Conservation (phyloP, 305 asterid genomes). For the Rubia occidens region DNA sequence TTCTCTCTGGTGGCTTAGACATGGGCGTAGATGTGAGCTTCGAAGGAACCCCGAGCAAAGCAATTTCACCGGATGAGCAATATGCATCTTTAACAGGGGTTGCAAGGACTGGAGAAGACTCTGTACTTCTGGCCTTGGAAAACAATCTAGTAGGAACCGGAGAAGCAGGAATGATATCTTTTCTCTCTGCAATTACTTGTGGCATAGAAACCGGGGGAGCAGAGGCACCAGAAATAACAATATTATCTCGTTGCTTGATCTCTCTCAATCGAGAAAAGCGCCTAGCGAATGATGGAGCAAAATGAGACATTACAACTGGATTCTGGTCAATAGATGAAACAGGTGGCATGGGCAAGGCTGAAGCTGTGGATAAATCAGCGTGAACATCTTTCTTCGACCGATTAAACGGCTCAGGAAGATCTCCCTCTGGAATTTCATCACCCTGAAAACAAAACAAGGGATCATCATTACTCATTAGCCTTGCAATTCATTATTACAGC, state of each 20-base stretch:
- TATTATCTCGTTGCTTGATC: slow-evolving; percentile 3
- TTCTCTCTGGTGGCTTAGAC: slow-evolving; percentile 48
- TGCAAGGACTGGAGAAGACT: slow-evolving; percentile 25
- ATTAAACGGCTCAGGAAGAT: slow-evolving; percentile 54
- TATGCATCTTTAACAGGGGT: slow-evolving; percentile 47
- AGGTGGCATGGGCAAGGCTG: slow-evolving; percentile 14
- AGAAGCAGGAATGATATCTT: slow-evolving; percentile 17
- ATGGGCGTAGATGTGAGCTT: slow-evolving; percentile 39
- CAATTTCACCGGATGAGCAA: slow-evolving; percentile 17
- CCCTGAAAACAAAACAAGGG: slow-evolving; percentile 36
- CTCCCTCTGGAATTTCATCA: slow-evolving; percentile 68
- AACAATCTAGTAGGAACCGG: slow-evolving; percentile 15
- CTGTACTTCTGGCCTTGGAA: slow-evolving; percentile 10
- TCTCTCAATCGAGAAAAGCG: slow-evolving; percentile 29
- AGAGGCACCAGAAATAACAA: slow-evolving; percentile 5
- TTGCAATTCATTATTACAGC: not conserved
- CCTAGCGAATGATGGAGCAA: slow-evolving; percentile 46
- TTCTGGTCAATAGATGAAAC: slow-evolving; percentile 16
- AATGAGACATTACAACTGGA: slow-evolving; percentile 35
- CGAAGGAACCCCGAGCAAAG: slow-evolving; percentile 37
- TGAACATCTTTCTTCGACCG: slow-evolving; percentile 21
- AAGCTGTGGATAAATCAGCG: slow-evolving; percentile 16
- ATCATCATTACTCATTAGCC: not conserved
- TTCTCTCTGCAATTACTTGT: slow-evolving; percentile 8
- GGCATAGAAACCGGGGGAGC: slow-evolving; percentile 12